Evolutionary conservation across 2,329 filamentous ascomycete genomes (phyloP).

Genomic region (Harringtonia aguacate): DNA sequence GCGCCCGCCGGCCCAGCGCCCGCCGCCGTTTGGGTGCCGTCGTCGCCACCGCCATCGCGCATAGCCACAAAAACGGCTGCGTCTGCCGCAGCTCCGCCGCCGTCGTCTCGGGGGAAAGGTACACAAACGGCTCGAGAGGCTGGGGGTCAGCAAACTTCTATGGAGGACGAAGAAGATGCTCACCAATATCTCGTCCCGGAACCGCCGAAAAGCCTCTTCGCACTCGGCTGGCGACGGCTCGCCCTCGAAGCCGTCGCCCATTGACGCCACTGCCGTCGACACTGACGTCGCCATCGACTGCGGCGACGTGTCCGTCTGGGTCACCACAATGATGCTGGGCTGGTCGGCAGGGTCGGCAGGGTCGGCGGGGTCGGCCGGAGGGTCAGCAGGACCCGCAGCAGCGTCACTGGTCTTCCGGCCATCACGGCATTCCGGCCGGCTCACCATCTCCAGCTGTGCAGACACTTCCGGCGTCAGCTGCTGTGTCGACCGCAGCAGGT

Average conservation of each 20-base stretch:
- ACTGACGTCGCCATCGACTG: not conserved
- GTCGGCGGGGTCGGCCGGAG: too few relatives aligned
- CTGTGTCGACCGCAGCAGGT: slow-evolving; percentile 21
- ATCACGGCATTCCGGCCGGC: too few relatives aligned
- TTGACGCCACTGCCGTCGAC: slow-evolving; percentile 6
- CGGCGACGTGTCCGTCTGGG: not conserved
- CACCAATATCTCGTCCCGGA: slow-evolving; percentile 27
- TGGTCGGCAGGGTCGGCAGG: not conserved
- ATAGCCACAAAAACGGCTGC: slow-evolving; percentile 41
- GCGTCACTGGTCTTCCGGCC: too few relatives aligned
- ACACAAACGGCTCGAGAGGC: slow-evolving; percentile 14
- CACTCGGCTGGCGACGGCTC: slow-evolving; percentile 9
- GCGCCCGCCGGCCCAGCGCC: slow-evolving; percentile 25
- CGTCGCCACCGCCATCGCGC: slow-evolving; percentile 34
- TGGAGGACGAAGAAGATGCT: not conserved
- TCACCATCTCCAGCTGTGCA: too few relatives aligned
- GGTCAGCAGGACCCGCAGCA: too few relatives aligned
- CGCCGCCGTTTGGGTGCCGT: slow-evolving; percentile 29
- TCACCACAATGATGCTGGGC: too few relatives aligned
- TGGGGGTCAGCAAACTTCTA: not conserved
- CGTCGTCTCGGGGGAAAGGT: slow-evolving; percentile 25
- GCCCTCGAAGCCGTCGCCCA: not conserved
- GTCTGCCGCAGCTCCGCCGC: slow-evolving; percentile 26
- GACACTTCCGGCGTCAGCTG: slow-evolving; percentile 18
- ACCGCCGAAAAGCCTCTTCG: slow-evolving; percentile 23